Evolutionary conservation across 2,329 filamentous ascomycete genomes (phyloP).

Genomic region (Trichophaea hybrida): DNA sequence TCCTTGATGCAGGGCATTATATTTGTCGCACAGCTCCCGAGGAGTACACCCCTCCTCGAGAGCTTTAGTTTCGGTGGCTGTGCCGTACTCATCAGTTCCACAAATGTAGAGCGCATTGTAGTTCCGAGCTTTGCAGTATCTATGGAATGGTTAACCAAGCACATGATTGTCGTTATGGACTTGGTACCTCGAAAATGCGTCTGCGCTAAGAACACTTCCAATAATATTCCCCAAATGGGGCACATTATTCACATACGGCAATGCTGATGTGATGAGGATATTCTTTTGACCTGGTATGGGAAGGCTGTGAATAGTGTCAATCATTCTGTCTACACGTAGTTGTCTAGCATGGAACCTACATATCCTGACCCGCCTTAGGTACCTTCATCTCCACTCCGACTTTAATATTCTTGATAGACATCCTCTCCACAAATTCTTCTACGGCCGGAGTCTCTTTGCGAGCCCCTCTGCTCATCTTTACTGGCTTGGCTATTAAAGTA

Average conservation of each 20-base stretch:
- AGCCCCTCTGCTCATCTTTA: slow-evolving; percentile 13
- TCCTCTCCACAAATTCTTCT: slow-evolving; percentile 18
- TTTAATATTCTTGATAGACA: slow-evolving; percentile 21
- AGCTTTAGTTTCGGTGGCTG: slow-evolving; percentile 89
- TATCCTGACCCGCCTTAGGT: slow-evolving; percentile 22
- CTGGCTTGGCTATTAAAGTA: slow-evolving; percentile 18
- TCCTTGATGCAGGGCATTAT: slow-evolving; percentile 74
- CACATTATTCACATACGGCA: slow-evolving; percentile 69
- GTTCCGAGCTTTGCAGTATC: slow-evolving; percentile 66
- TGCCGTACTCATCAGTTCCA: slow-evolving; percentile 88
- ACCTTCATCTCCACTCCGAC: slow-evolving; percentile 24
- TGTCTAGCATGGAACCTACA: slow-evolving; percentile 9
- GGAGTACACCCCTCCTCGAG: slow-evolving; percentile 75
- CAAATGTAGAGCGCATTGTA: slow-evolving; percentile 73
- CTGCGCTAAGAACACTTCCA: slow-evolving; percentile 73
- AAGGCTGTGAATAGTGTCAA: slow-evolving; percentile 14
- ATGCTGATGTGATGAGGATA: slow-evolving; percentile 77
- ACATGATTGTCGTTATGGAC: not conserved
- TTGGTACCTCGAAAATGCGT: slow-evolving; percentile 51
- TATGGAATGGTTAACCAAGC: slow-evolving; percentile 28
- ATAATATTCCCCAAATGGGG: slow-evolving; percentile 83
- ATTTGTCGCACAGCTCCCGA: slow-evolving; percentile 77
- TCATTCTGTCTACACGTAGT: not conserved
- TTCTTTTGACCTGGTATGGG: slow-evolving; percentile 65
- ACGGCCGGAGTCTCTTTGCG: slow-evolving; percentile 10